Conservation (phyloP, 1,284 basidiomycete species). For the Naganishia sp. region DNA sequence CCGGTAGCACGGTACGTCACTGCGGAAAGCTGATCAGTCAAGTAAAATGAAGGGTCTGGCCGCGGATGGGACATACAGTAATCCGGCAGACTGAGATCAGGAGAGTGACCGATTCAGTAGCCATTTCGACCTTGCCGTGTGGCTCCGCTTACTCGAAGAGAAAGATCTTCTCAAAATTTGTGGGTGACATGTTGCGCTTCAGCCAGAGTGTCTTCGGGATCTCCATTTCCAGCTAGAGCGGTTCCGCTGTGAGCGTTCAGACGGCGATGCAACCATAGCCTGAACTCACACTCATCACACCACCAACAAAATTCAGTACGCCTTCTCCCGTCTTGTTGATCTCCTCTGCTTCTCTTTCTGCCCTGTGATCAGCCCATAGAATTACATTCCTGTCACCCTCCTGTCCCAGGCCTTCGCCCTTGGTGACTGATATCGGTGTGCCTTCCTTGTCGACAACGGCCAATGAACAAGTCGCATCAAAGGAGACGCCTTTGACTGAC, state of each 20-base stretch:
- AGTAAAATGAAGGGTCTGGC: background rate
- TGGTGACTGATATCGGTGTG: constrained; percentile 75
- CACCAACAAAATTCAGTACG: constrained; percentile 92
- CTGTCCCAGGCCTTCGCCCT: constrained; percentile 64
- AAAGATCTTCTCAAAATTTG: constrained; percentile 76
- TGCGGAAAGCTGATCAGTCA: constrained; percentile 23
- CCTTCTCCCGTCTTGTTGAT: constrained; percentile 84
- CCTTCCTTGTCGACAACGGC: constrained; percentile 79
- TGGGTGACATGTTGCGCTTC: constrained; percentile 77
- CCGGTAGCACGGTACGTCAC: constrained; percentile 88
- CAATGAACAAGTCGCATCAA: constrained; percentile 95
- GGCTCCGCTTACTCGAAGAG: constrained; percentile 74
- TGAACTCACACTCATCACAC: constrained; percentile 83
- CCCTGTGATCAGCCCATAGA: constrained; percentile 87
- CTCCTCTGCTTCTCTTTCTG: constrained; percentile 82
- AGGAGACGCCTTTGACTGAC: constrained; percentile 83
- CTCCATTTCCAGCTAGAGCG: constrained; percentile 85
- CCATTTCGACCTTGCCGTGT: background rate
- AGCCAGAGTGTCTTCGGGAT: constrained; percentile 96
- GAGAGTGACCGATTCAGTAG: too few species aligned
- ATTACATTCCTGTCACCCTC: constrained; percentile 73
- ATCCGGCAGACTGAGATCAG: constrained; percentile 69
- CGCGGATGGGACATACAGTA: constrained; percentile 57
- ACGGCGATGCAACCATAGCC: background rate
- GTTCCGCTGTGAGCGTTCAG: background rate